Evolutionary conservation across 192 early-diverging fungal genomes (phyloP).

Genomic region (Diversispora epigaea): DNA sequence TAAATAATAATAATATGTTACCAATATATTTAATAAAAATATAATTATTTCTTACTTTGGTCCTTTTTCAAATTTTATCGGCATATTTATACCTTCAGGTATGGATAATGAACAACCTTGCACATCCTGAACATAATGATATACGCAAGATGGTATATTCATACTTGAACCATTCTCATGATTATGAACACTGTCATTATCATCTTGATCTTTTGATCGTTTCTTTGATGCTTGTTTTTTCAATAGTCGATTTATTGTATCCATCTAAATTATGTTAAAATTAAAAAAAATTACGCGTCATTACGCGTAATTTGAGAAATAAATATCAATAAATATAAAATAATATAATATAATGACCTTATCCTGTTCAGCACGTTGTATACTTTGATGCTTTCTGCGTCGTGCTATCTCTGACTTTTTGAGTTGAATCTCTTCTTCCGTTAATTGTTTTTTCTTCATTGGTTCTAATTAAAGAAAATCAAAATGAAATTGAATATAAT

Average conservation of each 20-base stretch:
- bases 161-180: slow-evolving; percentile 10
- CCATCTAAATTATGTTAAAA: slow-evolving; percentile 42
- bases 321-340: not conserved
- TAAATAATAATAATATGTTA: too few relatives aligned
- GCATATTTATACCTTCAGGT: slow-evolving; percentile 30
- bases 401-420: slow-evolving; percentile 73
- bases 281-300: not conserved
- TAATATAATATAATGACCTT: slow-evolving; percentile 41
- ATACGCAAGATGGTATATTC: not conserved
- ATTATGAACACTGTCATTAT: slow-evolving; percentile 51
- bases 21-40: too few relatives aligned
- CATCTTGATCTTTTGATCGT: slow-evolving; percentile 59
- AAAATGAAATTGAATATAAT: too few relatives aligned
- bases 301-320: too few relatives aligned
- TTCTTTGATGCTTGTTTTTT: slow-evolving; percentile 79
- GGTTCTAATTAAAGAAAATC: slow-evolving; percentile 44
- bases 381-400: slow-evolving; percentile 74
- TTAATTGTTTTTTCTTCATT: slow-evolving; percentile 60
- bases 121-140: slow-evolving; percentile 44
- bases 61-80: slow-evolving; percentile 28
- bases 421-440: slow-evolving; percentile 70
- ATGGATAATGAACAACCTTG: slow-evolving; percentile 46
- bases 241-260: slow-evolving; percentile 77
- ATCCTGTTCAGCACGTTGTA: slow-evolving; percentile 74
- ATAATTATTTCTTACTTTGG: slow-evolving; percentile 32